Conservation (phyloP, 805 yeast genomes). For the Saccharomycopsis fermentans region DNA sequence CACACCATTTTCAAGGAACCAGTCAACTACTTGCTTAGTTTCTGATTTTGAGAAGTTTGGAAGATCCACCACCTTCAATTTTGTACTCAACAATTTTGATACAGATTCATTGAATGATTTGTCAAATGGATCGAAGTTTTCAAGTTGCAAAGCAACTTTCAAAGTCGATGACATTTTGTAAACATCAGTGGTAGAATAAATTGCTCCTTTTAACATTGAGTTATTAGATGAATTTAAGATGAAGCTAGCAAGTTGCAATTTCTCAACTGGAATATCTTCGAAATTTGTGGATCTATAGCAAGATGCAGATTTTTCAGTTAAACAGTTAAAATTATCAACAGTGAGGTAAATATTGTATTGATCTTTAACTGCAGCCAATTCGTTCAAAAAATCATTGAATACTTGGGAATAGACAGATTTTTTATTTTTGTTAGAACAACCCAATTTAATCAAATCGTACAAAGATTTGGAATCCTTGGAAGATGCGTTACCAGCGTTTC, state of each 20-base stretch:
- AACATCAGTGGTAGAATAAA: constrained; percentile 53
- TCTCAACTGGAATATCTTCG: constrained; percentile 44
- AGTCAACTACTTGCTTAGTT: constrained; percentile 32
- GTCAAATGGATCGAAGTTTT: constrained; percentile 47
- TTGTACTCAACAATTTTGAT: constrained; percentile 36
- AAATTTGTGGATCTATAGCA: constrained; percentile 50
- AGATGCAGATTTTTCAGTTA: constrained; percentile 45
- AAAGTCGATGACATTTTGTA: constrained; percentile 46
- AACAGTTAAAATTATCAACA: constrained; percentile 63
- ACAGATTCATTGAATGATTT: constrained; percentile 44
- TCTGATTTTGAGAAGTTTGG: constrained; percentile 37
- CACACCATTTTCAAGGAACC: constrained; percentile 31
- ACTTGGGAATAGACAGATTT: constrained; percentile 3
- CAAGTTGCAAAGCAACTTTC: constrained; percentile 46
- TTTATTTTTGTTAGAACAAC: constrained; percentile 2
- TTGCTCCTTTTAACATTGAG: constrained; percentile 20
- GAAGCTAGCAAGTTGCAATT: constrained; percentile 54
- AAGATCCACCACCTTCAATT: constrained; percentile 32
- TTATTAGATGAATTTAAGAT: constrained; percentile 49
- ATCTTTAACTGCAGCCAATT: constrained; percentile 28
- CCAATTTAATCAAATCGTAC: constrained; percentile 32
- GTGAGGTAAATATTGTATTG: constrained; percentile 61
- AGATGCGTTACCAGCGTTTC: constrained; percentile 21
- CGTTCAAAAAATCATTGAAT: constrained; percentile 24
- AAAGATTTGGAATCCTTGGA: constrained; percentile 25